These are phyloP conservation scores for Boletus coccyginus DNA, from an alignment of 768 basidiomycete genomes.

Conservation along the genomic window DNA sequence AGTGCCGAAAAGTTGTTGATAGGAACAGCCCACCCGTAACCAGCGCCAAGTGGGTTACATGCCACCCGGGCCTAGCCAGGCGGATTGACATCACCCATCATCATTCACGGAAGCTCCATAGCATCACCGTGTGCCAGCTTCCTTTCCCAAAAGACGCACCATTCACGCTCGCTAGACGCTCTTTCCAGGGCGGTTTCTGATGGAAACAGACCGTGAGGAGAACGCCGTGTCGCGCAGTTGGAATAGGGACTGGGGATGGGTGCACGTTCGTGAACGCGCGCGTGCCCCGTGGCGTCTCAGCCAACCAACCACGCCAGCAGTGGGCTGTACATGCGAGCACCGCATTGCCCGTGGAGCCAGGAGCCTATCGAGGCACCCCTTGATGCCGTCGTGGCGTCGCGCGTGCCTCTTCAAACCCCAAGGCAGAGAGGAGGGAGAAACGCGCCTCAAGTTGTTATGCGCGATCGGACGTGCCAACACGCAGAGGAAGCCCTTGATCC, in stretches of 20 bases:
- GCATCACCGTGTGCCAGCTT: no score
- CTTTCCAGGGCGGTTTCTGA: no score
- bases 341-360: not conserved
- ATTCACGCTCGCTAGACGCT: not conserved
- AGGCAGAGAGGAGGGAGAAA: not conserved
- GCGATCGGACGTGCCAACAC: not conserved
- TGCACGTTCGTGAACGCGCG: not conserved
- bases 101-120: no score
- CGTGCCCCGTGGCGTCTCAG: not conserved
- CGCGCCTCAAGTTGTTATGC: not conserved
- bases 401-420: not conserved
- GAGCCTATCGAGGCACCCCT: not conserved
- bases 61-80: no score
- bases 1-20: no score
- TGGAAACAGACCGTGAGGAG: no score
- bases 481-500: no score
- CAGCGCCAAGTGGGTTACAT: no score
- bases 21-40: no score
- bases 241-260: not conserved
- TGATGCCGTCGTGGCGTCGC: not conserved
- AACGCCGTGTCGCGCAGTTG: not conserved
- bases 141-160: no score
- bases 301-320: not conserved
- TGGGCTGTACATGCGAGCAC: not conserved
- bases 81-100: no score